A percentile compares a stretch with the other conserved stretches of the same genome.
These are phyloP conservation scores for Petunia secreta DNA, from an alignment of 257 asterid species.

Conservation along the genomic window DNA sequence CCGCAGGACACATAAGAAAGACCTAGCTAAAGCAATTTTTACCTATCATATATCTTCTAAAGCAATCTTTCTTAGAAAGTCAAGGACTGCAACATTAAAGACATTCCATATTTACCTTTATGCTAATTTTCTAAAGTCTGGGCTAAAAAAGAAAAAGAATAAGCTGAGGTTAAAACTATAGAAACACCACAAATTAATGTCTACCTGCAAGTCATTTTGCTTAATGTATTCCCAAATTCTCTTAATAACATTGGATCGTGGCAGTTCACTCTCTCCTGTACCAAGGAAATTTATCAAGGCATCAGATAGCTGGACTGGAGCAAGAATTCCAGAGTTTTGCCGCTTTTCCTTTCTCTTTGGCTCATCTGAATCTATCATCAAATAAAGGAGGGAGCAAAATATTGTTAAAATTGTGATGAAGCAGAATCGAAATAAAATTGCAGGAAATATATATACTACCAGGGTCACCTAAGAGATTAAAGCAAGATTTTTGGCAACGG, in stretches of 20 bases:
- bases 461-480: neutral
- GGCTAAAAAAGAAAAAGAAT: neutral
- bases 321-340: conserved; percentile 72
- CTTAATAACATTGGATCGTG: conserved; percentile 76
- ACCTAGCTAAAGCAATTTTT: conserved; percentile 14
- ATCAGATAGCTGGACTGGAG: conserved; percentile 84
- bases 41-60: neutral
- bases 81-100: neutral
- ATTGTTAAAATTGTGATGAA: conserved; percentile 1
- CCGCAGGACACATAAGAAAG: neutral
- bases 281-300: conserved; percentile 79
- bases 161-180: neutral
- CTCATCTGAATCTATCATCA: conserved; percentile 57
- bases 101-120: neutral
- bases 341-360: conserved; percentile 70
- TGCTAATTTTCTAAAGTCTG: neutral
- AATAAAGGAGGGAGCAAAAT: conserved; percentile 20
- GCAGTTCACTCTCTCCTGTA: conserved; percentile 79
- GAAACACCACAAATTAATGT: neutral
- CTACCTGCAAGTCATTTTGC: conserved; percentile 83
- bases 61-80: neutral
- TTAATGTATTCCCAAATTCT: conserved; percentile 92
- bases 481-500: neutral
- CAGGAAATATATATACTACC: neutral
- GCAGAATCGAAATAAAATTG: neutral